A percentile compares a stretch with the other conserved stretches of the same genome.
These are phyloP conservation scores for Chalaropsis thielavioides DNA, from an alignment of 2,329 filamentous ascomycete genomes.

Conservation along the genomic window DNA sequence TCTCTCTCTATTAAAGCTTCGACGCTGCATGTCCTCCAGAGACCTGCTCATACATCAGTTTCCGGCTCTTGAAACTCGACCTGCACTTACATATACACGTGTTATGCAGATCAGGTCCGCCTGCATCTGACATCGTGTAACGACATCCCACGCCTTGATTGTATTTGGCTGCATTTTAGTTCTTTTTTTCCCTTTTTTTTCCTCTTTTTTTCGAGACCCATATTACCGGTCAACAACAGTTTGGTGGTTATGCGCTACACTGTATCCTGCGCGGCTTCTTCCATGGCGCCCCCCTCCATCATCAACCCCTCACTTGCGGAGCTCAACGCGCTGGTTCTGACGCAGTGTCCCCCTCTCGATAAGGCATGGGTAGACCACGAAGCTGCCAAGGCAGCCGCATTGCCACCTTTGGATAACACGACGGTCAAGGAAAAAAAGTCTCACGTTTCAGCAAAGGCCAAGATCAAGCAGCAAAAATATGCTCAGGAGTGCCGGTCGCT, in stretches of 20 bases:
- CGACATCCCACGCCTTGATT: background rate
- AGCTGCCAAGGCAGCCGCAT: slow-evolving; percentile 21
- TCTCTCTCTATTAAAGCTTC: background rate
- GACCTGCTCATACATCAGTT: background rate
- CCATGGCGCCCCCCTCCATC: slow-evolving; percentile 15
- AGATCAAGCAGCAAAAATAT: slow-evolving; percentile 28
- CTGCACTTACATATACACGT: background rate
- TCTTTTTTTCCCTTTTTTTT: background rate
- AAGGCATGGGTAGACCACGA: slow-evolving; percentile 30
- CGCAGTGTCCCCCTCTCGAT: slow-evolving; percentile 27
- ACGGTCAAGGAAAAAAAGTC: slow-evolving; percentile 22
- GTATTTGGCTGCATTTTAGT: background rate
- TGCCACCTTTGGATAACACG: slow-evolving; percentile 20
- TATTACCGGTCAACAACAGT: background rate
- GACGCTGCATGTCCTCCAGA: background rate
- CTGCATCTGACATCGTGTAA: background rate
- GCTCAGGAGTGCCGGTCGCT: slow-evolving; percentile 28
- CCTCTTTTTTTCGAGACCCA: background rate
- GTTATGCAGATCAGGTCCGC: background rate
- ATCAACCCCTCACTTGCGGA: slow-evolving; percentile 13
- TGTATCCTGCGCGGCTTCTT: background rate
- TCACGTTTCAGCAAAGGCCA: slow-evolving; percentile 15
- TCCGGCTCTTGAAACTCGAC: background rate
- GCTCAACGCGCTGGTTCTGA: slow-evolving; percentile 22
- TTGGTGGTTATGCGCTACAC: background rate